Conservation (phyloP, 2,329 filamentous ascomycete genomes). For the Neofusicoccum umdonicola region DNA sequence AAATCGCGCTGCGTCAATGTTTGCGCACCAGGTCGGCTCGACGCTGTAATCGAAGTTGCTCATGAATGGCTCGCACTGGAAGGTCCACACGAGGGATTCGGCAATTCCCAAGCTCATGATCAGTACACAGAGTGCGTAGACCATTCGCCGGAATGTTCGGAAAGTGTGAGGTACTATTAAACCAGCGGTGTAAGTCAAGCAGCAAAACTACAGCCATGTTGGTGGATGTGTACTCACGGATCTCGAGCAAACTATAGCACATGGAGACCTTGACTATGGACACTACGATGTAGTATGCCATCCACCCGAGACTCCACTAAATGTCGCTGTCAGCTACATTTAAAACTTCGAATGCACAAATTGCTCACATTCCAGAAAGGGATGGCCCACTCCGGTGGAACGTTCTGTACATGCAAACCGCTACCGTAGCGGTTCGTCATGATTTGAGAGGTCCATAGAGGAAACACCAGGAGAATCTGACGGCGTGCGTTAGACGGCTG, state of each 20-base stretch:
- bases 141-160: not conserved
- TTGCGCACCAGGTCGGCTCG: not conserved
- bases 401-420: conserved; percentile 11
- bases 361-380: conserved; percentile 13
- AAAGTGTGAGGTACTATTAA: conserved; percentile 8
- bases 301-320: conserved; percentile 10
- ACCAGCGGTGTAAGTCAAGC: not conserved
- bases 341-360: too few relatives aligned
- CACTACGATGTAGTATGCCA: conserved; percentile 13
- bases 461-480: conserved; percentile 11
- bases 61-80: conserved; percentile 16
- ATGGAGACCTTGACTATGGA: conserved; percentile 17
- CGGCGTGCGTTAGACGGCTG: not conserved
- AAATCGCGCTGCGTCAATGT: conserved; percentile 13
- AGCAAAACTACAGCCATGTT: not conserved
- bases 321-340: not conserved
- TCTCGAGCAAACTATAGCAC: conserved; percentile 17
- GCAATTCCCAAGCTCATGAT: conserved; percentile 14
- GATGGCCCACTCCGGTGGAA: not conserved
- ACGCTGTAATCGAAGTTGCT: conserved; percentile 14
- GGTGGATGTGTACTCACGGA: not conserved
- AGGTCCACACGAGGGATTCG: conserved; percentile 9
- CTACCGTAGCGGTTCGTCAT: conserved; percentile 15
- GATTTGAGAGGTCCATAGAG: conserved; percentile 11
- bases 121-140: not conserved